Base-by-base conservation (phyloP, 2,329 filamentous ascomycete genomes). In the Macroventuria anomochaeta region DNA sequence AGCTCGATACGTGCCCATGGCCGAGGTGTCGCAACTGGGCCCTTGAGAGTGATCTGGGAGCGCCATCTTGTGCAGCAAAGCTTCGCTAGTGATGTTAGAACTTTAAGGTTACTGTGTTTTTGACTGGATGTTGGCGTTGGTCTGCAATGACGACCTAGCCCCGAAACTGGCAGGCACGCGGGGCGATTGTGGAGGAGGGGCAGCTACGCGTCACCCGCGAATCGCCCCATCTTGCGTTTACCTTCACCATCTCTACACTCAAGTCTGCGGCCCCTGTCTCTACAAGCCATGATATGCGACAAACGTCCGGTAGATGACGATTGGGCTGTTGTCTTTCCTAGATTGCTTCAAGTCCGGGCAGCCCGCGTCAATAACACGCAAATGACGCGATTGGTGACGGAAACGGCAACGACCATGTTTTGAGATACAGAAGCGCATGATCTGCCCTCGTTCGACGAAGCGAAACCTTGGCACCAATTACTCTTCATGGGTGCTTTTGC, bases 1-100 rank as follows among this genome's bases (percentile, higher is more conserved):
- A 43, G 71, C 71, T 61, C 69, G 65, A 55, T 74, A 74, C 15
- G 69, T 63, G 26, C 71, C 71, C 39, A 66, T 71, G 29, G 63
- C 25, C 1, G 67, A 61, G 23, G 70, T 72, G 56, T 74, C 70
- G 49, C 72, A 61, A 57, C 59, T 67, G 23, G 43, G 21, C 5
- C 17, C 34, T 10, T 34, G 32, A 44, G 70, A 71, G 36, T 72
- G 69, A 61, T 46, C 67, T 26, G 71, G 69, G 8, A 74, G 55
- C 34, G 70, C 64, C 71, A 74, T 74, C 5, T 44, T 36, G 39
- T 25, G n/a, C n/a, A n/a, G n/a, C n/a, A n/a, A n/a, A n/a, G n/a
- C n/a, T n/a, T n/a, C n/a, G n/a, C n/a, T n/a, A n/a, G n/a, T n/a
- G n/a, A n/a, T n/a, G n/a, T n/a, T n/a, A n/a, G n/a, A n/a, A n/a